Evolutionary conservation across 371 early-diverging fungal genomes (phyloP), one percentile per base, ranked within the genome.

Genomic region (Globomyces sp.): DNA sequence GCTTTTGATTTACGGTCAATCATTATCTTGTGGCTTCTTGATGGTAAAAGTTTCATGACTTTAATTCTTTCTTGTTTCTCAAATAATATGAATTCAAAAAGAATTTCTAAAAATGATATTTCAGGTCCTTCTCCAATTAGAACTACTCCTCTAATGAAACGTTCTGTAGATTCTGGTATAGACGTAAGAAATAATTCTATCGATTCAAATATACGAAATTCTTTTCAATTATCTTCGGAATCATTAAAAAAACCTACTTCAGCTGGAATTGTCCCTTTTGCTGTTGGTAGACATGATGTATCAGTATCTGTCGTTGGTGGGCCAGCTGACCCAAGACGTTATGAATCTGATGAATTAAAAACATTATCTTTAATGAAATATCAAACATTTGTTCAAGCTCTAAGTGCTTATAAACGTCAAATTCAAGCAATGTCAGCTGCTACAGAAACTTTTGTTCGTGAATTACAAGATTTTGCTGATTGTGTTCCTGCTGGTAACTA

Each of bases 371-470:
- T 75, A 57, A 68, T 71, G 47, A 72, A 75, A 39, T 81, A 72
- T 52, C 74, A 73, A 61, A 63, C 61, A 45, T 81, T 76, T 70
- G 73, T 70, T 24, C 73, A 73, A 65, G 77, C 81, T 6, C 52
- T 77, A 42, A 69, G 57, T 3, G 64, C 62, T 6, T 81, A 72
- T 58, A 45, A 74, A 57, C 65, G 72, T 24, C 77, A 77, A 69
- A 73, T 81, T 37, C 68, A 71, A 63, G 73, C 72, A 41, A 68
- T 77, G 68, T 72, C 75, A 0, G 66, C 60, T 3, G 79, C 79
- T 4, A 60, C 67, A 9, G 81, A 78, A 50, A 71, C 72, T 24
- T 81, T 81, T 71, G 81, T 76, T 44, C 52, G 77, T 10, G 75
- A 72, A 8, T 64, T 75, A 50, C 77, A 81, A 73, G 81, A 77